Evolutionary conservation across 345 rosid species (phyloP).

Genomic region (Cardamine resedifolia): DNA sequence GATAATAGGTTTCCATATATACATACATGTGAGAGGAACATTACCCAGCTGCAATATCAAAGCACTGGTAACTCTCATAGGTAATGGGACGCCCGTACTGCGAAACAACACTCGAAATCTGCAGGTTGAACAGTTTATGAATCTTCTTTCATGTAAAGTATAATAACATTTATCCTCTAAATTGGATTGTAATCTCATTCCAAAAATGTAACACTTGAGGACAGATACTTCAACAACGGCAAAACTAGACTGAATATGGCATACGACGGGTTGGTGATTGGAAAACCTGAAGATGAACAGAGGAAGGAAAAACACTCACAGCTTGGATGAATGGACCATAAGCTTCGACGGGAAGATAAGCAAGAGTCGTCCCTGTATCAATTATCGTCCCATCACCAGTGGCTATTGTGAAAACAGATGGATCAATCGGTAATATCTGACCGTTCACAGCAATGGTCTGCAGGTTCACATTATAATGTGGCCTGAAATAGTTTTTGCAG

Average conservation of each 20-base stretch:
- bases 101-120: slow-evolving; percentile 63
- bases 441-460: slow-evolving; percentile 81
- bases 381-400: slow-evolving; percentile 81
- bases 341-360: slow-evolving; percentile 83
- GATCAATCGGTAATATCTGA: slow-evolving; percentile 61
- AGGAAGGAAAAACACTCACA: slow-evolving; percentile 50
- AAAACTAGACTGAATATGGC: slow-evolving; percentile 12
- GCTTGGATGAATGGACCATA: slow-evolving; percentile 66
- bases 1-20: not conserved
- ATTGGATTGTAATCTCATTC: not conserved
- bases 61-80: slow-evolving; percentile 65
- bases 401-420: slow-evolving; percentile 78
- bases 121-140: slow-evolving; percentile 32
- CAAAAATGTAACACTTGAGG: not conserved
- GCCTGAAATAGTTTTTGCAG: slow-evolving; percentile 58
- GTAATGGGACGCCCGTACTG: slow-evolving; percentile 52
- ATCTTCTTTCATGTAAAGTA: slow-evolving; percentile 12
- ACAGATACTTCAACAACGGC: not conserved
- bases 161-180: not conserved
- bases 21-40: slow-evolving; percentile 26
- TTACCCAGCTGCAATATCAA: slow-evolving; percentile 64
- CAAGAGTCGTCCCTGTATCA: slow-evolving; percentile 96
- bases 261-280: not conserved
- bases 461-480: slow-evolving; percentile 94
- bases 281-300: not conserved